Base-by-base conservation (phyloP, 768 basidiomycete genomes). In the Termitomyces sp. region DNA sequence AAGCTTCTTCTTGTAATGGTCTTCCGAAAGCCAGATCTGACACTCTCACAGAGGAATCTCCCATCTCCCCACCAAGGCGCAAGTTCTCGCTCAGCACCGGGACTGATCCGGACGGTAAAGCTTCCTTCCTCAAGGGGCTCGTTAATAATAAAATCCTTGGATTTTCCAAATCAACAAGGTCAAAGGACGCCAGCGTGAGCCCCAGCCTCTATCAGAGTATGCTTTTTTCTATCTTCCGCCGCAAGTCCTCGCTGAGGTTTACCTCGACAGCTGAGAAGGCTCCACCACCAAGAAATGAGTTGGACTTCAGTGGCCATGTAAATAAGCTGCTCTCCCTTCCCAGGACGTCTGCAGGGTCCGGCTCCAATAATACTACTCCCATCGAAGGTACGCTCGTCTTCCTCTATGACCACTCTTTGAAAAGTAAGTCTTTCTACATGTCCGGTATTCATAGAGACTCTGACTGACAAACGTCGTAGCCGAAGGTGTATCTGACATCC, bases 341-440 rank as follows among this genome's bases (percentile, higher is more conserved):
- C 1, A 19, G 40, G 28, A 44, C 60, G 23, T 49, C 60, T 37
- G 21, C 47, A 14, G 42, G 54, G 3, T 51, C 52, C 10, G 25
- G 16, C 19, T 35, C 32, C n/a, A 19, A 37, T 35, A 25, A 42
- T 35, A 5, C 48, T 2, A 41, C 51, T 21, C 27, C 54, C 6
- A 58, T 61, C 16, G 59, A 58, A 16, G 48, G 30, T 16, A 51
- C 55, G 4, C 57, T 63, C 17, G 32, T 55, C 17, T 58, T 63
- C 28, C 40, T 63, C 5, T 63, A 58, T 50, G 60, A 63, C 17
- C 37, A 58, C 41, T 63, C 62, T 12, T 45, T 63, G 32, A 61
- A 45, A 21, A 28, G 62, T 58, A 42, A 23, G 59, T 39, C 3
- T 27, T 27, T 44, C 17, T 5, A 21, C 17, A 45, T n/a, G n/a